Conservation (phyloP, 352 stramenopile genomes). For the Phytopythium chamaehyphon region DNA sequence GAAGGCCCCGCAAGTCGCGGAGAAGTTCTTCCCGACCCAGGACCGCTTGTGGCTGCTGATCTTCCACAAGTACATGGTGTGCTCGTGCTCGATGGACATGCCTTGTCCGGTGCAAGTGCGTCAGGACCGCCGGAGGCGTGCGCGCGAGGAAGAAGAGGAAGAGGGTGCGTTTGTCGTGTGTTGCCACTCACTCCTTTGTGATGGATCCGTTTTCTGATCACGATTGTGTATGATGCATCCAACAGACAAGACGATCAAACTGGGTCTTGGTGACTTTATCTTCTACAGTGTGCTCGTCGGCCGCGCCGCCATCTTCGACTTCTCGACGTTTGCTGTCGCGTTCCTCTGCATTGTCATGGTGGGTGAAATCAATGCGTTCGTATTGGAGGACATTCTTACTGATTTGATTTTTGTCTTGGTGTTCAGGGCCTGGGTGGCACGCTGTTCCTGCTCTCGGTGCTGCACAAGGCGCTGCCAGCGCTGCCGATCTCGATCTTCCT, state of each 20-base stretch:
- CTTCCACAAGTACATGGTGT: constrained; percentile 86
- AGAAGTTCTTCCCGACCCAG: constrained; percentile 79
- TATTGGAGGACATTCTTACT: no score
- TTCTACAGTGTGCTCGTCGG: constrained; percentile 98
- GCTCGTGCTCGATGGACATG: constrained; percentile 77
- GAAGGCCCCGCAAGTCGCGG: constrained; percentile 73
- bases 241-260: constrained; percentile 87
- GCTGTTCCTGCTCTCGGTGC: constrained; percentile 93
- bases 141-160: constrained; percentile 52
- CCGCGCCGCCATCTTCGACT: constrained; percentile 94
- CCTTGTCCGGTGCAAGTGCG: constrained; percentile 65
- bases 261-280: constrained; percentile 97
- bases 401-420: background rate
- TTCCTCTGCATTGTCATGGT: constrained; percentile 94
- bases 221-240: background rate
- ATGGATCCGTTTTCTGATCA: background rate
- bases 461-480: constrained; percentile 92
- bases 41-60: constrained; percentile 79
- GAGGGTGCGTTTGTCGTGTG: background rate
- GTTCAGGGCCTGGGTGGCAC: constrained; percentile 89
- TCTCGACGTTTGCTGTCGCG: constrained; percentile 92
- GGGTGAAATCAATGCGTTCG: constrained; percentile 12
- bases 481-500: constrained; percentile 94
- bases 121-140: constrained; percentile 43
- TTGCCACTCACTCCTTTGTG: background rate